Evolutionary conservation across 2,329 filamentous ascomycete genomes (phyloP), one percentile per base, ranked within the genome.

Genomic region (Cercospora sesami): DNA sequence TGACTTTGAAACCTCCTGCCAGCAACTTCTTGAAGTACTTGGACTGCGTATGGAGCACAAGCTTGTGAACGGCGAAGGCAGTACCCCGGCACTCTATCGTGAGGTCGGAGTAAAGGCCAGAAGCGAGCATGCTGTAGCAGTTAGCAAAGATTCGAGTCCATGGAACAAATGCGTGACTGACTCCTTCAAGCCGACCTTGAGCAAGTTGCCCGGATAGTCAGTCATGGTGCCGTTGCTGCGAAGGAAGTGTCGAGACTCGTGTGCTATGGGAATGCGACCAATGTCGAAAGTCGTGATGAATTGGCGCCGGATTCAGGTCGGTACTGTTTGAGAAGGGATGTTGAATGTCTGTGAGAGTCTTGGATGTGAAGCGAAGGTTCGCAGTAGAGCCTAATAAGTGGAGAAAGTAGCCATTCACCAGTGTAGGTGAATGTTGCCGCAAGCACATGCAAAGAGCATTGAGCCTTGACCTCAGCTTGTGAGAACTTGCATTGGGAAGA

Each of bases 11-110:
- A 3, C 53, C 28, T 21, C 73, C 70, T 7, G 33, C 55, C 69
- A 79, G 79, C 33, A 80, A 78, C 45, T 79, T 81, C 51, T 79
- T 78, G 70, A 83, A 82, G 72, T 81, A 81, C 7, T 73, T 72
- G 2, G 80, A 81, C 53, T 81, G 78, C 23, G 79, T 78, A 70
- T 79, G 79, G 59, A 83, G 75, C 57, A 82, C 75, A 18, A 76
- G 75, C 68, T 79, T 79, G 72, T 83, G 81, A 7, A 82, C 80
- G 33, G 73, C 74, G 73, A 80, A 83, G 72, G 73, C 75, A 75
- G 77, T 77, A 57, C 67, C 72, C 60, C 78, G 77, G 74, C 78
- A 81, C 51, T 75, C 72, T 71, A 83, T 77, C 66, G 79, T 82
- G 68, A 83, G 75, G 73, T 83, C 81, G 67, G 81, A 81, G 72